These are phyloP conservation scores for Talinum fruticosum DNA, from an alignment of 148 eudicot species.

Conservation along the genomic window DNA sequence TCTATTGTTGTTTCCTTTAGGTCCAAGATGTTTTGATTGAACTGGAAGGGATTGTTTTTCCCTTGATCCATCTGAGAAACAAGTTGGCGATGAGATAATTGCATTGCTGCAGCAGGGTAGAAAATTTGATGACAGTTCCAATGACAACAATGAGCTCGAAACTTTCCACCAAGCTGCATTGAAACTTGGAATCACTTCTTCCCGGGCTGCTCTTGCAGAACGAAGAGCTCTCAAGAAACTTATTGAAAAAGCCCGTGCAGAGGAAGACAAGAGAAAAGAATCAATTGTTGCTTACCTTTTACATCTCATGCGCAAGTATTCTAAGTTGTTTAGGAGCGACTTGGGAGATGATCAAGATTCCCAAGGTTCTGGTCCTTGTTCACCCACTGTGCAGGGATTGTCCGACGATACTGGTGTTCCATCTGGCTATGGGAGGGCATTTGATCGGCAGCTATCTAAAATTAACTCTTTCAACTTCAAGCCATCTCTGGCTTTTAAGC, in stretches of 20 bases:
- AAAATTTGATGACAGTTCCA: constrained; percentile 63
- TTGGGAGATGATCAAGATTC: constrained; percentile 93
- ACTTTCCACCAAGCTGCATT: constrained; percentile 87
- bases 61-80: constrained; percentile 79
- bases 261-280: constrained; percentile 94
- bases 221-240: constrained; percentile 88
- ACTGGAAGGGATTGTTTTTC: constrained; percentile 65
- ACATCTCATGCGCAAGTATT: constrained; percentile 90
- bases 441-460: constrained; percentile 79
- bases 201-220: constrained; percentile 88
- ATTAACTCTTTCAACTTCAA: constrained; percentile 77
- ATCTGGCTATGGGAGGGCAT: constrained; percentile 41
- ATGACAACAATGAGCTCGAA: constrained; percentile 75
- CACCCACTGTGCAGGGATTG: constrained; percentile 77
- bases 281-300: constrained; percentile 84
- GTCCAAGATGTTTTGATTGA: constrained; percentile 63
- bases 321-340: constrained; percentile 87
- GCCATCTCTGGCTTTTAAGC: constrained; percentile 41
- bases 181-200: constrained; percentile 84
- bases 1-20: constrained; percentile 36
- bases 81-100: constrained; percentile 86
- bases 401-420: constrained; percentile 45
- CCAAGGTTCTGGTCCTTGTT: constrained; percentile 97
- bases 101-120: constrained; percentile 79
- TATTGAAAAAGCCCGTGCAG: constrained; percentile 75